Percentiles rank a stretch among this genome's conserved stretches.
phyloP scores from a whole-genome alignment of 2,329 filamentous ascomycete species.

The Nothopassalora personata region DNA sequence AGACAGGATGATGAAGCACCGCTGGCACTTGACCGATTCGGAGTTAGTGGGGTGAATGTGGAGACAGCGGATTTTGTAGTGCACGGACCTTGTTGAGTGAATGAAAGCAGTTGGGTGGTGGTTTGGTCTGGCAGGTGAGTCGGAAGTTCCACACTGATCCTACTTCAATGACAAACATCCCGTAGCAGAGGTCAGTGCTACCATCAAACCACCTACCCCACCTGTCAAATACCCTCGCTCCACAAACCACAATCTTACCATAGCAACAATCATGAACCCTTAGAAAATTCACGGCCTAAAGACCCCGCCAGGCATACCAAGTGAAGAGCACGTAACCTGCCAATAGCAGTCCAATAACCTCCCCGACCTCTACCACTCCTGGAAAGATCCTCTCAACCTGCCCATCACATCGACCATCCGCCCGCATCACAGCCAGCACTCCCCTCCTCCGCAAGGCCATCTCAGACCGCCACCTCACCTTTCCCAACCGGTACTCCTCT shows the following conservation, averaged over 20 bases:
- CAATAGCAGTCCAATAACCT: neutral
- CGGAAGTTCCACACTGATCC: too few relatives aligned
- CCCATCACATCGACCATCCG: neutral
- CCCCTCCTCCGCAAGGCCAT: neutral
- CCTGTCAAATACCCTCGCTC: neutral
- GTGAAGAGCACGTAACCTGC: neutral
- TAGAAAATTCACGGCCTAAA: neutral
- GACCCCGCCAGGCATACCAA: neutral
- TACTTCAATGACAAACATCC: too few relatives aligned
- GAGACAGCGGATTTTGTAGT: neutral
- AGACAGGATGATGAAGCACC: too few relatives aligned
- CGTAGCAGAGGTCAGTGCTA: neutral
- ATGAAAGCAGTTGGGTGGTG: too few relatives aligned
- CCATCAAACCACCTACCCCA: neutral
- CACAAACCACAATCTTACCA: neutral
- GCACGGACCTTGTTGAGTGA: neutral
- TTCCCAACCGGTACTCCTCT: neutral
- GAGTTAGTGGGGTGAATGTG: neutral
- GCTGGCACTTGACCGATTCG: too few relatives aligned
- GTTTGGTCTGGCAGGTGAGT: too few relatives aligned
- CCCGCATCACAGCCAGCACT: neutral
- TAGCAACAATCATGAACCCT: neutral
- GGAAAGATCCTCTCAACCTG: neutral
- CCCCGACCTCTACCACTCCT: neutral
- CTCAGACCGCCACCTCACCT: neutral